Conservation (phyloP, 2,329 filamentous ascomycete species). For the Thermothelomyces thermophilus region DNA sequence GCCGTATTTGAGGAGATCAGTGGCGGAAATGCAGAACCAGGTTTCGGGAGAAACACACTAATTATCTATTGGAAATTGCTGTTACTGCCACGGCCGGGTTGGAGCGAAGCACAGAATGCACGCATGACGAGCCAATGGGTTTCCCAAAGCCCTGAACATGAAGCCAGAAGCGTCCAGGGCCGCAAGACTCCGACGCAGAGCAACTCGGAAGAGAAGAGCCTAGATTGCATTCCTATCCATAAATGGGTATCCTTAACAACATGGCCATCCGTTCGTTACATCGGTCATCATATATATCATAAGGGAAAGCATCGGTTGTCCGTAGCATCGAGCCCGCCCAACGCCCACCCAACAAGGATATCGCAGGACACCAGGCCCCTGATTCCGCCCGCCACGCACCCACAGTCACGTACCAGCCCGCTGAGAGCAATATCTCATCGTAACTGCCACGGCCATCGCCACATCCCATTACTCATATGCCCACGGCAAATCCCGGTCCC, state of each 20-base stretch:
- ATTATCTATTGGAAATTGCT: no score
- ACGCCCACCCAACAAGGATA: background rate
- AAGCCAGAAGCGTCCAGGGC: no score
- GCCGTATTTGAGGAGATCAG: no score
- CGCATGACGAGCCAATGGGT: no score
- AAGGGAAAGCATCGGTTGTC: slow-evolving; percentile 2
- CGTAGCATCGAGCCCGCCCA: background rate
- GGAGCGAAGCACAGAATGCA: no score
- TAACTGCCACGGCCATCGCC: background rate
- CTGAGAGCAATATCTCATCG: background rate
- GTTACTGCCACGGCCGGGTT: no score
- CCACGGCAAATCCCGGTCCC: slow-evolving; percentile 47
- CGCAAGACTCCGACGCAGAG: background rate
- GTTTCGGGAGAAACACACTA: no score
- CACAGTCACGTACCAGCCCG: background rate
- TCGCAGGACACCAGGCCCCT: slow-evolving; percentile 9
- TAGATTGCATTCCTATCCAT: slow-evolving; percentile 10
- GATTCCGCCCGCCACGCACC: background rate
- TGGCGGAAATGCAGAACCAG: no score
- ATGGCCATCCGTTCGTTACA: slow-evolving; percentile 14
- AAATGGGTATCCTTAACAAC: slow-evolving; percentile 17
- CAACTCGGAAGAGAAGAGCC: background rate
- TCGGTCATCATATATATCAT: slow-evolving; percentile 17
- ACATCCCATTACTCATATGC: slow-evolving; percentile 28
- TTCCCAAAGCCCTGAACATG: no score